Evolutionary conservation across 352 stramenopile species (phyloP), one percentile per base, ranked within the genome.

Genomic region (Globisporangium perplexum): DNA sequence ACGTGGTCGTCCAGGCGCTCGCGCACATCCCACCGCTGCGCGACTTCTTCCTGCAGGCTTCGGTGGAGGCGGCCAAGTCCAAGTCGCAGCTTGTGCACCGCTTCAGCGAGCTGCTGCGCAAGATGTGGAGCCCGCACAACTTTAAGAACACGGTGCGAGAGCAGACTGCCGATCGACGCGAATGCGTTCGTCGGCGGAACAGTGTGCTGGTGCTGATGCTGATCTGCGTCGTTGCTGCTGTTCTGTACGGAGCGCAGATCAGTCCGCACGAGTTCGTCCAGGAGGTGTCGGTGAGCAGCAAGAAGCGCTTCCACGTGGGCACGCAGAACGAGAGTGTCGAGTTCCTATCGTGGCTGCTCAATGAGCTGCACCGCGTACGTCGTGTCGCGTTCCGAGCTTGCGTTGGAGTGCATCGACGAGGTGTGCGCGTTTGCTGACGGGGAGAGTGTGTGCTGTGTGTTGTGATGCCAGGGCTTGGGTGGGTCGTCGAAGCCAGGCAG

Each of bases 71-170:
- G 38, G 50, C 56, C 31, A 81, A 78, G 56, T 71, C 72, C 77
- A 93, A 82, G 68, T 96, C 77, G 26, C 72, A 73, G 43, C 68
- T 98, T 7, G 88, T 97, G 26, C 60, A 96, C 57, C 82, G 76
- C 42, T 99, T 99, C 70, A 95, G 95, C 24, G 91, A 98, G 62
- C 73, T 99, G 20, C 74, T 99, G 31, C 81, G 96, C 8, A 98
- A 99, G 69, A 94, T 99, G 60, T 99, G 97, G 97, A 98, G 85
- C 44, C 77, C 93, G 7, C 83, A 97, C 67, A 98, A 98, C 55
- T 98, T 99, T 69, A 99, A 99, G 76, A 96, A 92, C 59, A 96
- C 88, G 61, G 92, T 99, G 35, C 17, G 36, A 12, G 47, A 24
- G 6, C 50, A 33, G 30, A 31, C 28, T 31, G 28, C 28, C 28